Percentiles rank a stretch among this genome's conserved stretches.
phyloP scores from a whole-genome alignment of 441 rosid species.

The Corymbia citriodora region DNA sequence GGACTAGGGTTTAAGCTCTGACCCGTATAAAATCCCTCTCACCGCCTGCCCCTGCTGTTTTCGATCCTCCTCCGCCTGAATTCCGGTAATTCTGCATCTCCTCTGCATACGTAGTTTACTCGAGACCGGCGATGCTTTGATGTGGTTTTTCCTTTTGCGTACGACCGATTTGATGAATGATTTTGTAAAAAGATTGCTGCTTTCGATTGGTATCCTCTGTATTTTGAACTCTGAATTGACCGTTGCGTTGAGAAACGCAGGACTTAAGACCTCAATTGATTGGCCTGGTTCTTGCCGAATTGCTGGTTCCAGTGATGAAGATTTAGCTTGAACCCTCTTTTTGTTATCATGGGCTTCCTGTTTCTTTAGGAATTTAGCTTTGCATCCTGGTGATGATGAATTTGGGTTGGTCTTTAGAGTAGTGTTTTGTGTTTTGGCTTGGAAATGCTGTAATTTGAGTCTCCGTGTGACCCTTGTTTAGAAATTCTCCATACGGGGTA shows the following conservation, averaged over 20 bases:
- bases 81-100: neutral
- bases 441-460: neutral
- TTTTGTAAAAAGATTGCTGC: neutral
- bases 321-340: neutral
- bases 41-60: neutral
- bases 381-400: neutral
- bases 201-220: neutral
- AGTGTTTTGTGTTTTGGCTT: neutral
- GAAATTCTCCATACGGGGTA: neutral
- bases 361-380: neutral
- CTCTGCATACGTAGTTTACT: neutral
- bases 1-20: neutral
- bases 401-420: neutral
- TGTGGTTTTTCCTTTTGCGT: neutral
- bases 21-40: neutral
- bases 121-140: neutral
- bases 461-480: neutral
- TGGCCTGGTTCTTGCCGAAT: neutral
- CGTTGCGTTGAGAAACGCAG: neutral
- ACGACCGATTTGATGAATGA: neutral
- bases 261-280: neutral
- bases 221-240: neutral
- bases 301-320: neutral
- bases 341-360: neutral
- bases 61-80: neutral